Evolutionary conservation across 2,329 filamentous ascomycete genomes (phyloP), one percentile per base, ranked within the genome.

Genomic region (Bretziella fagacearum): DNA sequence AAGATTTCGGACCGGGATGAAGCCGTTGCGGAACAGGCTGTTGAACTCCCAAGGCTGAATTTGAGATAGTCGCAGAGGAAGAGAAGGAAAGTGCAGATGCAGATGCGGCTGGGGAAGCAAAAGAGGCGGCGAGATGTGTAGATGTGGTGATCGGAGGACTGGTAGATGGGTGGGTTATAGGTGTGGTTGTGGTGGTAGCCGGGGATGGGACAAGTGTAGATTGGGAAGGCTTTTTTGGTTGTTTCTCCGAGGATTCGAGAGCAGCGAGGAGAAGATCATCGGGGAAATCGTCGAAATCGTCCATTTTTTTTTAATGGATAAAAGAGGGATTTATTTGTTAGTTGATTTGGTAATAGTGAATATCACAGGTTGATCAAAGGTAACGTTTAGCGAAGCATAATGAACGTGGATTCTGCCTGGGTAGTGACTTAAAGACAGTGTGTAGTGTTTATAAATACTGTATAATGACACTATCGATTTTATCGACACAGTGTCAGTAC

Each of bases 11-110:
- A 22, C 15, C 3, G 36, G 15, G 67, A 63, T 11, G 39, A 29
- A 79, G 63, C 5, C 68, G 66, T 54, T 79, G 75, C 1, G 74
- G 73, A 11, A 60, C 70, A 1, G 66, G 71, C 53, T 67, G 65
- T 52, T 62, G 62, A 32, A 67, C 55, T 51, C 50, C 58, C 51
- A 15, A 25, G 18, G n/a, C 25, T n/a, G 30, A n/a, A n/a, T n/a
- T n/a, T n/a, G n/a, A n/a, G n/a, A 55, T 22, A 44, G 42, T 15
- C 42, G 42, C 4, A n/a, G n/a, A n/a, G n/a, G n/a, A n/a, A n/a
- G n/a, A n/a, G n/a, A n/a, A n/a, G n/a, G n/a, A n/a, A 8, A 17
- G 35, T 33, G 40, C 25, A 22, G 22, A 7, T 35, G 40, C 17
- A n/a, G 39, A 20, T 27, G 22, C 25, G 26, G 22, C 15, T 17